Evolutionary conservation across 495 filamentous ascomycete genomes (phyloP), one percentile per base, ranked within the genome.

Genomic region (Xanthoparmelia taractica): DNA sequence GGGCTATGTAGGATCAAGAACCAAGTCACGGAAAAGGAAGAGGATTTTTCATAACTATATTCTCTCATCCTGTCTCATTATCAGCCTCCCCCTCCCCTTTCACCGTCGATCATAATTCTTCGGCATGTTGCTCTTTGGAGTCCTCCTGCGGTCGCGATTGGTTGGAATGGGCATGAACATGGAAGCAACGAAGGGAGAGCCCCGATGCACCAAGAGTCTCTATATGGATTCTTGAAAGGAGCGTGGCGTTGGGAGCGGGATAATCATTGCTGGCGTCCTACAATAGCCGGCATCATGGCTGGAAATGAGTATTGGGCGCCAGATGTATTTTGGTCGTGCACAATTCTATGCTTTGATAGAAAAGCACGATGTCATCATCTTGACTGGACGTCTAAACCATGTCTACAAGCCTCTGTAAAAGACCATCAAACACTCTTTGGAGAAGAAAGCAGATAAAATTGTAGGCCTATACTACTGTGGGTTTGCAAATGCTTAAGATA

Each of bases 21-120:
- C 69, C 80, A 76, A 58, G 92, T 95, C 69, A 87, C 90, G 77
- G 83, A 85, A 70, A 80, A 84, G 63, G 85, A 80, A 7, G 91
- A 93, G 63, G 87, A 90, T 71, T 90, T 89, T 65, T 87, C 87
- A 63, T 90, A 75, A 69, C 45, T 43, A 11, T 45, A 7, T 45
- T 6, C 20, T 23, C 20, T 8, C 23, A 12, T 25, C 23, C 45
- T 20, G 23, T 4, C 23, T 13, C 10, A 10, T 48, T n/a, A 48
- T n/a, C 45, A 48, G n/a, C 45, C 45, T 27, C 13, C 45, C 8
- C 23, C 8, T 25, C 8, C 23, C 20, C 45, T 48, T 27, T 4
- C 45, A 4, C 45, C 8, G n/a, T 48, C n/a, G 45, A 48, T n/a
- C 13, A 25, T 25, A 27, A 23, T 6, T 6, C 12, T 23, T 17